A percentile compares a stretch with the other conserved stretches of the same genome.
Conservation (phyloP, 768 basidiomycete species). For the Gautieria morchelliformis region DNA sequence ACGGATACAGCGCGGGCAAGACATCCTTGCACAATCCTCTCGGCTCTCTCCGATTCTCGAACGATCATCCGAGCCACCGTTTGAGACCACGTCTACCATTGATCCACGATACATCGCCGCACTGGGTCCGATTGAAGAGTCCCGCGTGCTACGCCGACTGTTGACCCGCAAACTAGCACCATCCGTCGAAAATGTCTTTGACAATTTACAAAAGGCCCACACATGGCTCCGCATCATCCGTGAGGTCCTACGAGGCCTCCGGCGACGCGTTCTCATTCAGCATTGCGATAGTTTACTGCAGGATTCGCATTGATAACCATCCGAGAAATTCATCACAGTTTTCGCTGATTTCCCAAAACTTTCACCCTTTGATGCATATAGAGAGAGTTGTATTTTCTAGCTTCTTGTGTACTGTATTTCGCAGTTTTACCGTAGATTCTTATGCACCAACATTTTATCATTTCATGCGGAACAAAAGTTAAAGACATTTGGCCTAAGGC, state of each 20-base stretch:
- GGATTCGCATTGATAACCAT: background rate
- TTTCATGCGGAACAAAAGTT: no score
- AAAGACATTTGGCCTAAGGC: no score
- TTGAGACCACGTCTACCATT: constrained; percentile 25
- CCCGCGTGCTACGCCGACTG: constrained; percentile 50
- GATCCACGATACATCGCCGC: constrained; percentile 44
- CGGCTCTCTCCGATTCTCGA: constrained; percentile 25
- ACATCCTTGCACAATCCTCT: constrained; percentile 10
- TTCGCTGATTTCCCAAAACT: background rate
- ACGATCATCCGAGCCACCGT: constrained; percentile 12
- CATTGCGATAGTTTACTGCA: no score
- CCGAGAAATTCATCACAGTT: background rate
- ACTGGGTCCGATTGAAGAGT: constrained; percentile 51
- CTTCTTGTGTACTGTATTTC: no score
- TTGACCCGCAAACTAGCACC: constrained; percentile 57
- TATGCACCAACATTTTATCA: no score
- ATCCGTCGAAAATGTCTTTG: constrained; percentile 42
- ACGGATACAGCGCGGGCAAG: background rate
- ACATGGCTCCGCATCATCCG: constrained; percentile 57
- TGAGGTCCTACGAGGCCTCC: constrained; percentile 50
- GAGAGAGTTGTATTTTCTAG: background rate
- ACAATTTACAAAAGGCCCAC: constrained; percentile 51
- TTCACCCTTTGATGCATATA: background rate
- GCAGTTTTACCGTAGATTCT: no score
- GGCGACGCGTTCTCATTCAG: constrained; percentile 13